Evolutionary conservation across 2,329 filamentous ascomycete species (phyloP).

Genomic region (Thermothelomyces thermophilus): DNA sequence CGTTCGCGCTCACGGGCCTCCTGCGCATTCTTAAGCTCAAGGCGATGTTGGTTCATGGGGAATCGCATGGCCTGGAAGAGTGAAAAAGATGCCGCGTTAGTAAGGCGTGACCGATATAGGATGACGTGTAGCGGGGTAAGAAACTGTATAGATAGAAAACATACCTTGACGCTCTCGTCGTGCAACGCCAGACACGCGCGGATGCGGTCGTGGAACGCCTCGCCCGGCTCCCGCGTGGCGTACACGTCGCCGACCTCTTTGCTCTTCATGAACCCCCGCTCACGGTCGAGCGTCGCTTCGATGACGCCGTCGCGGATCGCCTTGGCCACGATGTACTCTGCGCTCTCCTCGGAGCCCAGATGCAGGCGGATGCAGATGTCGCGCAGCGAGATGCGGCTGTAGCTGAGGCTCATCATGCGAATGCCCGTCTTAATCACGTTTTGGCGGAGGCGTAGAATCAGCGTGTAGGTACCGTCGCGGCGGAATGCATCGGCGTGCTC

Average conservation of each 20-base stretch:
- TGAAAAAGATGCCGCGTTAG: neutral
- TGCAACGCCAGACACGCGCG: slow-evolving; percentile 84
- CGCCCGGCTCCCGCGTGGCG: slow-evolving; percentile 87
- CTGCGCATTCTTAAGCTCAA: slow-evolving; percentile 96
- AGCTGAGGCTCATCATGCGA: slow-evolving; percentile 97
- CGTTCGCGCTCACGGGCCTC: slow-evolving; percentile 95
- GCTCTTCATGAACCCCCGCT: slow-evolving; percentile 97
- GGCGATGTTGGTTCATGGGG: slow-evolving; percentile 96
- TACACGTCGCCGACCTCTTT: slow-evolving; percentile 96
- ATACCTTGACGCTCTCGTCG: slow-evolving; percentile 95
- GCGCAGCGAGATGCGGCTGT: slow-evolving; percentile 91
- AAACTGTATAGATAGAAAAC: slow-evolving; percentile 21
- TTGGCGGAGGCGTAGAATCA: slow-evolving; percentile 89
- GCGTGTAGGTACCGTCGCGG: slow-evolving; percentile 87
- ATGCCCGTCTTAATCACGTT: slow-evolving; percentile 99
- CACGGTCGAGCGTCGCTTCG: slow-evolving; percentile 87
- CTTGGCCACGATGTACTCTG: slow-evolving; percentile 98
- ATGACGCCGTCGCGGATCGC: slow-evolving; percentile 97
- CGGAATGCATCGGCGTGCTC: slow-evolving; percentile 79
- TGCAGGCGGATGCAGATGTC: slow-evolving; percentile 96
- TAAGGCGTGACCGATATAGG: neutral
- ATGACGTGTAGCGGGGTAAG: neutral
- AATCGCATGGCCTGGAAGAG: slow-evolving; percentile 81
- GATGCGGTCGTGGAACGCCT: slow-evolving; percentile 97
- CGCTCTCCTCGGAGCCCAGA: slow-evolving; percentile 90